Base-by-base conservation (phyloP, 2,329 filamentous ascomycete genomes). In the Pseudogymnoascus sp. region DNA sequence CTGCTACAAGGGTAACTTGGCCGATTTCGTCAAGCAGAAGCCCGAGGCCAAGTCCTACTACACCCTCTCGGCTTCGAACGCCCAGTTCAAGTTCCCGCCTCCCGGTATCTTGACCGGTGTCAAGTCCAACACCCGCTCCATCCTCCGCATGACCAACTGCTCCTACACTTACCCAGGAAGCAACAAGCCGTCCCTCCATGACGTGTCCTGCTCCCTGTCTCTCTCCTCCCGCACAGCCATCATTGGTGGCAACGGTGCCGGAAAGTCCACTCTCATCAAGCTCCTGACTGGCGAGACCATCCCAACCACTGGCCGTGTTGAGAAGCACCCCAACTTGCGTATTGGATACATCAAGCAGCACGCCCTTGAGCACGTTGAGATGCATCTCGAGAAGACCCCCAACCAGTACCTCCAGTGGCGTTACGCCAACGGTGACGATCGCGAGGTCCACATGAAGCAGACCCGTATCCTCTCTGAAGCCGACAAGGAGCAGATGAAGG, bases 281-380 rank as follows among this genome's bases (percentile, higher is more conserved):
- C 83, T 99, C 65, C 83, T 99, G 64, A 99, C 95, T 10, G 95
- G 93, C 69, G 95, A 98, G 76, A 86, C 88, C 19, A 88, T 97
- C 68, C 95, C 91, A 14, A 89, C 89, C 66, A 78, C 78, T 19
- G 95, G 95, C 67, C 91, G 87, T 74, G 95, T 99, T 24, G 93
- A 98, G 82, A 98, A 98, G 82, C 95, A 99, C 76, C 95, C 95
- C 69, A 99, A 99, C 76, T 79, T 99, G 73, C 93, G 95, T 82
- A 97, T 99, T 71, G 95, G 95, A 62, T 99, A 99, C 81, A 98
- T 99, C 81, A 98, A 98, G 81, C 95, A 99, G 81, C 95, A 99
- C 77, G 95, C 95, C 50, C 84, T 99, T 11, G 95, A 99, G 82
- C 95, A 99, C 85, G 95, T 99, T 10, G 93, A 99, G 79, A 96